These are phyloP conservation scores for Cinchona pubescens DNA, from an alignment of 257 asterid species.

Conservation along the genomic window DNA sequence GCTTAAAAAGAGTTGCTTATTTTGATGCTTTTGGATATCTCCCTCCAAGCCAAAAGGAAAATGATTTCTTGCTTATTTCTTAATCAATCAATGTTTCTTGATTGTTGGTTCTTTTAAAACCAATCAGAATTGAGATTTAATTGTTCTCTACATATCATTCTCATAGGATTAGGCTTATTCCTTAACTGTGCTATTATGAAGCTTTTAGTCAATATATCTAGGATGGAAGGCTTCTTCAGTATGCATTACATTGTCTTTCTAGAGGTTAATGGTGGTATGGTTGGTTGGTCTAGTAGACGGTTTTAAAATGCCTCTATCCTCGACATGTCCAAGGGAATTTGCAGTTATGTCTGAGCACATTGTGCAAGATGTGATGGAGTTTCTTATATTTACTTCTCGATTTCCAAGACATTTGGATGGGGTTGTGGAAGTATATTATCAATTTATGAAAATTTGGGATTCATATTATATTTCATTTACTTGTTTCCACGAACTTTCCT, in stretches of 20 bases:
- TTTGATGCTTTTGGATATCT: neutral
- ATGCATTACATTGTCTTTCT: constrained; percentile 81
- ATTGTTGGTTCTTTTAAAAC: constrained; percentile 31
- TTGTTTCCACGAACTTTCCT: neutral
- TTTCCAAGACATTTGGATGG: constrained; percentile 97
- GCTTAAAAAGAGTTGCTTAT: too few species aligned
- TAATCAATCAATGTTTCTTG: constrained; percentile 6
- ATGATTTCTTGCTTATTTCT: neutral
- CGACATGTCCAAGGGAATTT: constrained; percentile 81
- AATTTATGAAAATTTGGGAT: neutral
- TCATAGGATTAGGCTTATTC: neutral
- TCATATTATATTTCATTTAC: constrained; percentile 10
- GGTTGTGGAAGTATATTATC: constrained; percentile 54
- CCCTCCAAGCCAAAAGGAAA: neutral
- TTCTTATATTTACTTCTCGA: constrained; percentile 90
- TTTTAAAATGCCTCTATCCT: constrained; percentile 80
- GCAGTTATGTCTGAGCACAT: constrained; percentile 94
- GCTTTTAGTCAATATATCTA: constrained; percentile 26
- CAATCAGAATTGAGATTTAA: constrained; percentile 1
- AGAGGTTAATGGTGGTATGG: constrained; percentile 90
- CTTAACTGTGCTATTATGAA: neutral
- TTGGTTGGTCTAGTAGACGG: constrained; percentile 86
- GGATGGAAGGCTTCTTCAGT: constrained; percentile 86
- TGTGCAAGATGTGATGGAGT: constrained; percentile 93
- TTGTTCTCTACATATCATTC: neutral